These are phyloP conservation scores for Cutaneotrichosporon sp. DNA, from an alignment of 1,284 basidiomycete genomes.

Conservation along the genomic window DNA sequence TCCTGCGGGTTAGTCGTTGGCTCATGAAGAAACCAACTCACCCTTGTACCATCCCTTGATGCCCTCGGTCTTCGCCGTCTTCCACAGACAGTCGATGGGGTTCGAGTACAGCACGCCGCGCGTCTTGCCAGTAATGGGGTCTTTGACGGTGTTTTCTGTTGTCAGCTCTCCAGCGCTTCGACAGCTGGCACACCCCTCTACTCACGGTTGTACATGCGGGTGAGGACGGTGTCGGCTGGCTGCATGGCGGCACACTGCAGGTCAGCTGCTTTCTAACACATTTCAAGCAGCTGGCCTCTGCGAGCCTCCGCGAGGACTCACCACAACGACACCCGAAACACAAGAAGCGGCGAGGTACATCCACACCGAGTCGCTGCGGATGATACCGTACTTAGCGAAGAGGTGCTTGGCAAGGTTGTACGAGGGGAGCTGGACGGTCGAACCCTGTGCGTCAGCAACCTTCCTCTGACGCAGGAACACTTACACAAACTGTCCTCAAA, in stretches of 20 bases:
- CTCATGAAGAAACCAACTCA: no score
- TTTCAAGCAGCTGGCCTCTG: no score
- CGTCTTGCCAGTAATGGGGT: slow-evolving; percentile 64
- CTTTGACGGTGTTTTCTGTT: slow-evolving; percentile 64
- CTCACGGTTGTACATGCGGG: slow-evolving; percentile 86
- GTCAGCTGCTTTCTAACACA: background rate
- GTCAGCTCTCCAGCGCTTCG: no score
- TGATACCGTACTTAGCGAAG: slow-evolving; percentile 61
- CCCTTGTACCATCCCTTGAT: slow-evolving; percentile 90
- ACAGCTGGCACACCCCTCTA: no score
- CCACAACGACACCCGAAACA: slow-evolving; percentile 86
- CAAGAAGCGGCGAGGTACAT: slow-evolving; percentile 84
- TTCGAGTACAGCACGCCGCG: slow-evolving; percentile 79
- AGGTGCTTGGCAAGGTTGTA: slow-evolving; percentile 89
- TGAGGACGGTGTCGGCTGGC: slow-evolving; percentile 63
- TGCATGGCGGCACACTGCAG: slow-evolving; percentile 77
- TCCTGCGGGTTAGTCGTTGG: no score
- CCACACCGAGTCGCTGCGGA: slow-evolving; percentile 69
- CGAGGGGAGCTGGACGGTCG: slow-evolving; percentile 78
- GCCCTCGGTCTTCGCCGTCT: slow-evolving; percentile 87
- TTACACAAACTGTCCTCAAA: slow-evolving; percentile 81
- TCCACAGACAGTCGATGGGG: slow-evolving; percentile 93
- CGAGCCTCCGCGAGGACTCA: slow-evolving; percentile 49
- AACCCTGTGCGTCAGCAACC: slow-evolving; percentile 49
- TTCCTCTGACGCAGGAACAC: slow-evolving; percentile 35